A percentile compares a stretch with the other conserved stretches of the same genome.
These are phyloP conservation scores for Xylaria acuta DNA, from an alignment of 495 filamentous ascomycete genomes.

Conservation along the genomic window DNA sequence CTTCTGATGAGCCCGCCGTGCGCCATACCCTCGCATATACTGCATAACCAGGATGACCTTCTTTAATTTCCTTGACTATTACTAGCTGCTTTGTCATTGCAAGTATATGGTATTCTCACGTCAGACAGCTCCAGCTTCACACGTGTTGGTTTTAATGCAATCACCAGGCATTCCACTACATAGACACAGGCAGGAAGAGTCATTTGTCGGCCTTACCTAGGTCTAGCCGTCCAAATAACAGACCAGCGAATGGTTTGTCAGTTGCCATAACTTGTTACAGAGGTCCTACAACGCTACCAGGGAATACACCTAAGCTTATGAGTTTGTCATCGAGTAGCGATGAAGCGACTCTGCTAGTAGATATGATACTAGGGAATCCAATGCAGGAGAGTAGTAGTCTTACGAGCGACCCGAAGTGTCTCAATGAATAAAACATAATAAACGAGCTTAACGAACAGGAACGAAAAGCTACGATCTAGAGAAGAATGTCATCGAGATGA, in stretches of 20 bases:
- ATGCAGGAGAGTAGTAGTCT: background rate
- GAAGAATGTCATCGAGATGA: background rate
- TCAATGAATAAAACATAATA: background rate
- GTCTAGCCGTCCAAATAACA: background rate
- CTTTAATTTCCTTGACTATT: slow-evolving; percentile 5
- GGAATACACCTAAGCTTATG: background rate
- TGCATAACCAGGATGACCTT: slow-evolving; percentile 18
- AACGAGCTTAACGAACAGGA: background rate
- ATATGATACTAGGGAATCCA: background rate
- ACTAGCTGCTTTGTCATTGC: slow-evolving; percentile 20
- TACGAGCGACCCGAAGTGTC: background rate
- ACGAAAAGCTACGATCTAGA: background rate
- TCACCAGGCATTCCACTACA: background rate
- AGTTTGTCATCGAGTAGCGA: background rate
- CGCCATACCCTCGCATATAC: background rate
- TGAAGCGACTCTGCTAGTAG: background rate
- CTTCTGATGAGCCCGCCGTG: background rate
- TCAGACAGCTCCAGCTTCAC: background rate
- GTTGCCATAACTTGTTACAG: background rate
- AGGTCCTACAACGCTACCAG: background rate
- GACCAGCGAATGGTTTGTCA: no score
- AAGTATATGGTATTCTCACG: background rate
- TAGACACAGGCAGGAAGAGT: no score
- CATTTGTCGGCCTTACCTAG: background rate
- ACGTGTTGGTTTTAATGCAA: background rate